Evolutionary conservation across 1,284 basidiomycete species (phyloP), one percentile per base, ranked within the genome.

Genomic region (Ceratobasidium sp.): DNA sequence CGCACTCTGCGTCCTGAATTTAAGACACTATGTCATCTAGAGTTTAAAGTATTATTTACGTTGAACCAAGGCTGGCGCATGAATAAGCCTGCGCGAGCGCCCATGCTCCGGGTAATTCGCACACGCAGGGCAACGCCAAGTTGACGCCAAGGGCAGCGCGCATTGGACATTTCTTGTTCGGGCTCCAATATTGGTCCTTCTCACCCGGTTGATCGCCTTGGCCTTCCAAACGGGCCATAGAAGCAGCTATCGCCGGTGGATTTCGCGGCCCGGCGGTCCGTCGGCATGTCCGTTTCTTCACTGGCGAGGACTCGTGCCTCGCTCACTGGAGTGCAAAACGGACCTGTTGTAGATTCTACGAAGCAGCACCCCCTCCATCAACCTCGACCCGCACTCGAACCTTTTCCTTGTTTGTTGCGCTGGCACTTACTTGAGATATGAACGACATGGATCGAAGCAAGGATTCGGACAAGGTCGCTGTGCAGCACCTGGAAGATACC

Each of bases 301-400:
- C n/a, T n/a, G n/a, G n/a, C n/a, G n/a, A n/a, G n/a, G n/a, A n/a
- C n/a, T n/a, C n/a, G n/a, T n/a, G n/a, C n/a, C n/a, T n/a, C n/a
- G n/a, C n/a, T n/a, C n/a, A n/a, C n/a, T n/a, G n/a, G n/a, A 32
- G 52, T 69, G 66, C 38, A 55, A 57, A 69, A 69, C 57, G 66
- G 43, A 26, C 52, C 44, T 30, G 26, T 23, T 30, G 35, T 50
- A 52, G 49, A 54, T 69, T 66, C 63, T 23, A 41, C 30, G 52
- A 69, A 69, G 66, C 52, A 30, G 23, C 16, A 28, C 38, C 35
- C 66, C 52, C 66, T 30, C 44, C 41, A 28, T 30, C 43, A 52
- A 21, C 50, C 41, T 35, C 49, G 26, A 58, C 55, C 41, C 52
- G 52, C 66, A 46, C 66, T 69, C 21, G 66, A 57, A 69, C 43